Base-by-base conservation (phyloP, 441 rosid genomes). In the Croton laevigatus region DNA sequence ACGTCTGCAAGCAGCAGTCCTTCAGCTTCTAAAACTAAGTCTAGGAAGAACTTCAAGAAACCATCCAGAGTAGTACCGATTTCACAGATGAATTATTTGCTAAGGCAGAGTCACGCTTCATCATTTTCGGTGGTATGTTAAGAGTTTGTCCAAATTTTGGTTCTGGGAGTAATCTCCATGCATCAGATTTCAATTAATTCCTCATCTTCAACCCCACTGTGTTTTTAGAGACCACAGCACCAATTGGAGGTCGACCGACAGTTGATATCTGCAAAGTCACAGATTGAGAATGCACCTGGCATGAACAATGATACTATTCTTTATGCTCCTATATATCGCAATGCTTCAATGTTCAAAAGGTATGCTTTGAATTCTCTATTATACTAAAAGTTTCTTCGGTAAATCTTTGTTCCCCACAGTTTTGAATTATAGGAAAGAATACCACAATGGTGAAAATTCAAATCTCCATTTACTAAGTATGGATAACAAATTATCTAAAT, bases 281-380 rank as follows among this genome's bases (percentile, higher is more conserved):
- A 88, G 81, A 93, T 93, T 44, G 81, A 82, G 84, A 89, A 84
- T 81, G 81, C 95, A 74, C 83, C 85, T 7, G 49, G 62, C 16
- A 20, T 83, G 17, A 51, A 76, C 74, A 75, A 76, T 69, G 85
- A 89, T 73, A 72, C 65, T 12, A 64, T 46, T 67, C 86, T 92
- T 62, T 85, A 84, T 53, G 83, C 82, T 48, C 86, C 94, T 83
- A 68, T 90, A 65, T 93, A 83, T 80, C 86, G 84, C 62, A 93
- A 89, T 62, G 73, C 84, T 61, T 89, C 97, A 37, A 83, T 80
- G 82, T 93, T 93, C 79, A 81, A 80, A 76, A 87, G 89, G 98
- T 85, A 73, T 55, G 59, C 34, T 42, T 65, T 63, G 40, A 27
- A 22, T 49, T 67, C 61, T 54, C 4, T 11, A 53, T 11, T 0